A percentile compares a stretch with the other conserved stretches of the same genome.
Evolutionary conservation across 345 rosid genomes (phyloP).

Genomic region (Eucalyptus caleyi): DNA sequence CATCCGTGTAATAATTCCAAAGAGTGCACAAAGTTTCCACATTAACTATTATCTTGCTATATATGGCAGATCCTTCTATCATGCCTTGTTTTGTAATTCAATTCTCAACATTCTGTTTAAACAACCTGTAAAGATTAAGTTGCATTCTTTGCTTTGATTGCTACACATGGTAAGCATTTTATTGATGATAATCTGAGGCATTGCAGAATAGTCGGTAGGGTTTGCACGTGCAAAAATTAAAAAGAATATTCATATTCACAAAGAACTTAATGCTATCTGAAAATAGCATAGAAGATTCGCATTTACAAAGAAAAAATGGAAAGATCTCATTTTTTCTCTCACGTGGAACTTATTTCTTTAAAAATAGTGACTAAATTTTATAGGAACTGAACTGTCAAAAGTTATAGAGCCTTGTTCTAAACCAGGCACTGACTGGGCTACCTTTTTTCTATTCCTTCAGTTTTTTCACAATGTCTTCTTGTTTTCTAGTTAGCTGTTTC

Average conservation of each 20-base stretch:
- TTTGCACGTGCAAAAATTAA: background rate
- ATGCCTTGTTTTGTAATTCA: background rate
- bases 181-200: background rate
- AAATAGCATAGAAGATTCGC: background rate
- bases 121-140: background rate
- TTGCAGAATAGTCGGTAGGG: background rate
- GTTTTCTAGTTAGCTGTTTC: background rate
- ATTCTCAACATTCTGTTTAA: background rate
- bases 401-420: background rate
- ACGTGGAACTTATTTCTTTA: background rate
- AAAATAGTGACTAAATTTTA: background rate
- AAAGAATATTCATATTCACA: background rate
- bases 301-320: background rate
- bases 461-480: background rate
- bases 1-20: background rate
- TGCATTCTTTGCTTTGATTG: background rate
- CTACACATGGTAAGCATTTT: background rate
- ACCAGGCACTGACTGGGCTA: background rate
- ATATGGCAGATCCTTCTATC: background rate
- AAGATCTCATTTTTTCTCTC: background rate
- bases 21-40: background rate
- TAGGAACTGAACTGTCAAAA: background rate
- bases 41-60: background rate
- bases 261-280: background rate
- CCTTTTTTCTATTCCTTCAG: background rate